These are phyloP conservation scores for Omphalea diandra DNA, from an alignment of 441 rosid genomes.

Conservation along the genomic window DNA sequence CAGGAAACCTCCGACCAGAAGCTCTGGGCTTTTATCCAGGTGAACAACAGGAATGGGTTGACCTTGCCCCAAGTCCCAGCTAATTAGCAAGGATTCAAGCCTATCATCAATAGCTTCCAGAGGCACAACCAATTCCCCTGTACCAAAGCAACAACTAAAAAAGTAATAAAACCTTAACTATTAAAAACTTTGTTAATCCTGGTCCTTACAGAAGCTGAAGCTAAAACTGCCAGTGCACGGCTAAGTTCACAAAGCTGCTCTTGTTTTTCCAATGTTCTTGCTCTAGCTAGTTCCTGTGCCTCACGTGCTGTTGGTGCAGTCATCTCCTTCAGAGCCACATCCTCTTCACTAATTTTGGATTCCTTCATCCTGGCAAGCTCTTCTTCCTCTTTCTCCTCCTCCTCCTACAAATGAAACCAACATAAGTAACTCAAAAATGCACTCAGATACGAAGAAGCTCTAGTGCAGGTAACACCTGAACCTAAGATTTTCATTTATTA, in stretches of 20 bases:
- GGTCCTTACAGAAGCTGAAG: constrained; percentile 86
- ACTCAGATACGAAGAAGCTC: constrained; percentile 7
- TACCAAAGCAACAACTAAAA: too few species aligned
- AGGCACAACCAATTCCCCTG: too few species aligned
- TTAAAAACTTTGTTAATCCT: neutral
- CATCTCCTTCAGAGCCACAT: constrained; percentile 79
- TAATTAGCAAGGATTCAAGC: neutral
- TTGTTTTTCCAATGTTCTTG: constrained; percentile 60
- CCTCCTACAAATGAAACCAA: constrained; percentile 53
- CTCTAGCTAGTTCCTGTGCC: constrained; percentile 72
- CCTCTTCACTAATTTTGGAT: constrained; percentile 50
- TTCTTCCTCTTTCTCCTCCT: constrained; percentile 81
- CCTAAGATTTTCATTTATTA: neutral
- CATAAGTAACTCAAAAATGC: constrained; percentile 2
- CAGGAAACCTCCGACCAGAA: too few species aligned
- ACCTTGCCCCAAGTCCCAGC: neutral
- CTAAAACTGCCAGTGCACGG: constrained; percentile 83
- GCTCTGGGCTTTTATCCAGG: neutral
- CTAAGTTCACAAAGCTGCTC: constrained; percentile 85
- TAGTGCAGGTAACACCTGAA: neutral
- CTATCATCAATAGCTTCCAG: neutral
- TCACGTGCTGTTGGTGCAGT: constrained; percentile 49
- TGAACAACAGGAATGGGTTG: neutral
- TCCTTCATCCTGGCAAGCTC: constrained; percentile 65
- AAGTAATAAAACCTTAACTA: constrained; percentile 7